Percentiles rank a stretch among this genome's conserved stretches.
Conservation (phyloP, 2,329 filamentous ascomycete species). For the Diaporthe australafricana region DNA sequence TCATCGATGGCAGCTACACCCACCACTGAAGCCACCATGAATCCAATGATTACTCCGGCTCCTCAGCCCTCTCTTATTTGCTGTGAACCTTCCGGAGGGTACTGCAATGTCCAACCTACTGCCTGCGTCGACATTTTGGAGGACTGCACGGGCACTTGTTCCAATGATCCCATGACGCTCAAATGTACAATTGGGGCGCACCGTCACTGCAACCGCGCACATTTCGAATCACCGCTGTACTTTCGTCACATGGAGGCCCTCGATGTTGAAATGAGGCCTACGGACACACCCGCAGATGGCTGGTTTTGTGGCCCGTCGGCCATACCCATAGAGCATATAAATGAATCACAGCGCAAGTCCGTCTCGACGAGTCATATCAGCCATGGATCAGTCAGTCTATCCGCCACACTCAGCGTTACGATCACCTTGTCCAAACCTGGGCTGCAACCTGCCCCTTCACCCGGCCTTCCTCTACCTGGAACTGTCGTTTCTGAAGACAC, state of each 20-base stretch:
- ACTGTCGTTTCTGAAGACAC: neutral
- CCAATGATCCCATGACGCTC: conserved; percentile 26
- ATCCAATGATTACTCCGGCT: neutral
- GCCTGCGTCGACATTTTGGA: conserved; percentile 15
- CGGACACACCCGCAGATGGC: conserved; percentile 1
- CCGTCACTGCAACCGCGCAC: conserved; percentile 7
- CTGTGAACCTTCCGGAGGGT: neutral
- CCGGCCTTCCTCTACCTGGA: neutral
- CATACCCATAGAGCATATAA: neutral
- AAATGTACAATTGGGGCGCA: conserved; percentile 9
- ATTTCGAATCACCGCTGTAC: conserved; percentile 23
- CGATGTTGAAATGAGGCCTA: neutral
- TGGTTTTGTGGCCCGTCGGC: conserved; percentile 28
- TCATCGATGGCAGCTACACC: neutral
- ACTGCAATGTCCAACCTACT: conserved; percentile 25
- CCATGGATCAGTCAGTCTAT: neutral
- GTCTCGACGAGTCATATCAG: neutral
- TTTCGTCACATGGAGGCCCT: neutral
- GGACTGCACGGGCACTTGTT: conserved; percentile 26
- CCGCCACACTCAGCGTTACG: neutral
- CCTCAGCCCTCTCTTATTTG: conserved; percentile 15
- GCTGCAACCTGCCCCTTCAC: neutral
- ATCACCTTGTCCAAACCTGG: neutral
- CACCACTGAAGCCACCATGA: neutral
- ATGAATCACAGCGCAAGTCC: neutral